Conservation (phyloP, 129 eudicot species). For the Tagetes erecta region DNA sequence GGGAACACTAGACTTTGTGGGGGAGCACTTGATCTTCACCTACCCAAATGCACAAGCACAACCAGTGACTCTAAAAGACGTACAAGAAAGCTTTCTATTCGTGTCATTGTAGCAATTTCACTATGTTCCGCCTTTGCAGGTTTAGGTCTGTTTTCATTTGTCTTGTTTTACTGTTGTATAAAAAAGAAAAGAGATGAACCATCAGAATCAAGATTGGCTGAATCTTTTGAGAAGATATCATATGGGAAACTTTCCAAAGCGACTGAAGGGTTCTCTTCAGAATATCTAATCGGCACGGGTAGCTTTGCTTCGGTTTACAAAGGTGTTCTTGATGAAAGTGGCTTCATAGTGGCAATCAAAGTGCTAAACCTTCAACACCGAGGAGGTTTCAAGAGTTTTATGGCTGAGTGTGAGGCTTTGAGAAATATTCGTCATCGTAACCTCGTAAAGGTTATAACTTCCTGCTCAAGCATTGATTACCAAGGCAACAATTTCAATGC, state of each 20-base stretch:
- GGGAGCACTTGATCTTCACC: conserved; percentile 20
- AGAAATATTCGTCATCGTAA: too few species aligned
- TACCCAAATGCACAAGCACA: conserved; percentile 21
- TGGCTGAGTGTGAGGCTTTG: too few species aligned
- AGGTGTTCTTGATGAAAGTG: too few species aligned
- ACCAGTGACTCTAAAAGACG: background rate
- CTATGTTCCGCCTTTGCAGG: background rate
- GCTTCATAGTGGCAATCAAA: too few species aligned
- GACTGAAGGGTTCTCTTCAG: too few species aligned
- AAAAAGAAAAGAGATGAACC: conserved; percentile 5
- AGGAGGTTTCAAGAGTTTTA: too few species aligned
- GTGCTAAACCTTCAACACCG: too few species aligned
- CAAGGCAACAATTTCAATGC: too few species aligned
- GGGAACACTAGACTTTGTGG: conserved; percentile 33
- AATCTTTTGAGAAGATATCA: conserved; percentile 9
- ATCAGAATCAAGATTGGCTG: background rate
- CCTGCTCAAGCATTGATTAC: too few species aligned
- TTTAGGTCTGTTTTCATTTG: background rate
- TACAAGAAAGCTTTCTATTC: background rate
- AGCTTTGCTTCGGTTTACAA: background rate
- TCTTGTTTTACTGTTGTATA: background rate
- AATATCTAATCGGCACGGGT: too few species aligned
- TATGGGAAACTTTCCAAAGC: too few species aligned
- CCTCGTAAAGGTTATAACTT: too few species aligned
- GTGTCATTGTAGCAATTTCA: conserved; percentile 17